These are phyloP conservation scores for Fusarium sp. DNA, from an alignment of 2,329 filamentous ascomycete genomes.

Conservation along the genomic window DNA sequence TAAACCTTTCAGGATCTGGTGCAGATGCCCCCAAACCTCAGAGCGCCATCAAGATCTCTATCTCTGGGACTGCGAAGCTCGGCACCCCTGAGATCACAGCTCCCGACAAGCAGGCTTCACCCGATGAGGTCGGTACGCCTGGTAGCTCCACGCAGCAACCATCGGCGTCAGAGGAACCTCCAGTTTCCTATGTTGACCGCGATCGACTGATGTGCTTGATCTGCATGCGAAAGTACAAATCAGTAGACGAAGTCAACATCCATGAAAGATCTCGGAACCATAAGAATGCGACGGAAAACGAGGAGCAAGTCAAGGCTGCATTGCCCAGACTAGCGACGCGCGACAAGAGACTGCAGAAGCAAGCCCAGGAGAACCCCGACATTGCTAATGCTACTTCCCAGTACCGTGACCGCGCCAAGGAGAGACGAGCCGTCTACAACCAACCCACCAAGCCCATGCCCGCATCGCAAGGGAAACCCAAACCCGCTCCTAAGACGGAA, in stretches of 20 bases:
- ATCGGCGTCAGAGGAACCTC: conserved; percentile 3
- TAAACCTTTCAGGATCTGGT: conserved; percentile 32
- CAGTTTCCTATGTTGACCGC: conserved; percentile 68
- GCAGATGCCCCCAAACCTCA: conserved; percentile 34
- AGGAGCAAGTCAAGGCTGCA: conserved; percentile 62
- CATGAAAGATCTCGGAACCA: conserved; percentile 58
- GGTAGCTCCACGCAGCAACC: conserved; percentile 1
- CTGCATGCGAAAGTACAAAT: conserved; percentile 61
- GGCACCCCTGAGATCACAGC: conserved; percentile 18
- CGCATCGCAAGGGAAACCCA: conserved; percentile 52
- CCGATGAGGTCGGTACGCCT: conserved; percentile 12
- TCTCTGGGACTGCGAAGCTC: conserved; percentile 43
- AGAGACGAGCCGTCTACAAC: conserved; percentile 71
- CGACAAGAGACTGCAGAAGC: conserved; percentile 52
- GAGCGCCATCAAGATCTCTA: conserved; percentile 49
- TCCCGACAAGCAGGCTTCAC: conserved; percentile 17
- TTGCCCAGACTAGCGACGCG: conserved; percentile 53
- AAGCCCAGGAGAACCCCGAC: conserved; percentile 41
- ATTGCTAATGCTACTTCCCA: conserved; percentile 46
- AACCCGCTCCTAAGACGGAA: conserved; percentile 36
- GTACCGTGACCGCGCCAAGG: conserved; percentile 75
- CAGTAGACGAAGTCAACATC: conserved; percentile 54
- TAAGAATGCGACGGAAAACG: conserved; percentile 54
- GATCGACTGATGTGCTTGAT: conserved; percentile 59
- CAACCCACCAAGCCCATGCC: conserved; percentile 66